Conservation (phyloP, 176 grass and related monocot genomes). For the Lolium rigidum region DNA sequence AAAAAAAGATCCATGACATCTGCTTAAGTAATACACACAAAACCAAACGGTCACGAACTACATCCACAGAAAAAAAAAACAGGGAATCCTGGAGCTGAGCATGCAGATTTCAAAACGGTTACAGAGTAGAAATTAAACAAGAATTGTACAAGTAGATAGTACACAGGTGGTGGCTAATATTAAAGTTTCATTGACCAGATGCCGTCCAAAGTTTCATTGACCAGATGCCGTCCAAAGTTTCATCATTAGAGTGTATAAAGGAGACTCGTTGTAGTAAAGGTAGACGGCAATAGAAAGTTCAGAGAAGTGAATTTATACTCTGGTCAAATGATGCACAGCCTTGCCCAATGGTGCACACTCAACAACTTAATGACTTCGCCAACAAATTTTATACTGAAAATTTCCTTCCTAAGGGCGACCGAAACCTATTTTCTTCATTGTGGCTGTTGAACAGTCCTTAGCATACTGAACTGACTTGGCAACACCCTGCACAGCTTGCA, state of each 20-base stretch:
- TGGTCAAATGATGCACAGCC: not conserved
- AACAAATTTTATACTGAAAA: not conserved
- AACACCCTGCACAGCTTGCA: not conserved
- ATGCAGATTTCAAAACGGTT: not conserved
- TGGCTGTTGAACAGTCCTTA: not conserved
- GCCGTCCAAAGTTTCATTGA: not conserved
- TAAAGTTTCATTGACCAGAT: not conserved
- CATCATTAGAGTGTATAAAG: not conserved
- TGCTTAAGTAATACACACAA: not conserved
- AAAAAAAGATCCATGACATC: not conserved
- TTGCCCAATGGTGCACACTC: not conserved
- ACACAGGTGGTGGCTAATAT: not conserved
- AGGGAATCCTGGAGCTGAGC: not conserved
- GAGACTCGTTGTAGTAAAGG: not conserved
- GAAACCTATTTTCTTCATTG: not conserved
- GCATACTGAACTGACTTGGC: slow-evolving; percentile 6
- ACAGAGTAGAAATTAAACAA: not conserved
- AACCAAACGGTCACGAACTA: not conserved
- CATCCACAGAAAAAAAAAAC: not conserved
- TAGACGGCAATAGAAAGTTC: not conserved
- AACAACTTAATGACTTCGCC: not conserved
- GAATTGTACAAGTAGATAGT: not conserved
- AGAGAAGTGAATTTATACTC: not conserved
- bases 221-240: not conserved
- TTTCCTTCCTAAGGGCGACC: not conserved